Base-by-base conservation (phyloP, 2,329 filamentous ascomycete species). In the Ophiosphaerella herpotricha region DNA sequence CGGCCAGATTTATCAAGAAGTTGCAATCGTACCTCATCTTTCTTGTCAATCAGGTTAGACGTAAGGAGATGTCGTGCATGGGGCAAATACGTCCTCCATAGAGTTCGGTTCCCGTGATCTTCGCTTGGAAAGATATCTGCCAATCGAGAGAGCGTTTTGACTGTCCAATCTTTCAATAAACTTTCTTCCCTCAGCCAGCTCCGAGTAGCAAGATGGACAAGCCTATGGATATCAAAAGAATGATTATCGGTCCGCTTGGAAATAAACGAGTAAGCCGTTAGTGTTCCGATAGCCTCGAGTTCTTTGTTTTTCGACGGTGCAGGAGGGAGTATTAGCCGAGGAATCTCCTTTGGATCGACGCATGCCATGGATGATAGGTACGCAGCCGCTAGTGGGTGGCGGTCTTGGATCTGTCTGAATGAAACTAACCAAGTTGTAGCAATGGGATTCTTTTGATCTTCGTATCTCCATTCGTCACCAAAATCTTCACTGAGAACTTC, bases 371-470 rank as follows among this genome's bases (percentile, higher is more conserved):
- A 69, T 5, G 58, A 71, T 16, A 76, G 58, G 43, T 70, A 70
- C n/a, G 72, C 61, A 1, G 60, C 60, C 6, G 74, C 74, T 13
- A 73, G 42, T 13, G 46, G 38, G 49, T 75, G 50, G 11, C 57
- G 31, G 16, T 48, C 43, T 31, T 55, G 58, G 21, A 76, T 75
- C 34, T 73, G 62, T 5, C 70, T 50, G 40, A 76, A 75, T 11
- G 71, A 74, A 23, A 76, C 66, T 4, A 68, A 51, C 72, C 67
- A 76, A 18, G 72, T 75, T 9, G 58, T 70, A 7, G 65, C 64
- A 26, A 76, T 61, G 8, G 73, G 56, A 47, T 71, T 74, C 37
- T 66, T 53, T 8, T 62, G 56, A 7, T 64, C 56, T 5, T 42
- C 40, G 46, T 74, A 71, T 39, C 68, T 63, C 14, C 52, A 48